Conservation (phyloP, 1,139 yeast species). For the Kluyveromyces marxianus region DNA sequence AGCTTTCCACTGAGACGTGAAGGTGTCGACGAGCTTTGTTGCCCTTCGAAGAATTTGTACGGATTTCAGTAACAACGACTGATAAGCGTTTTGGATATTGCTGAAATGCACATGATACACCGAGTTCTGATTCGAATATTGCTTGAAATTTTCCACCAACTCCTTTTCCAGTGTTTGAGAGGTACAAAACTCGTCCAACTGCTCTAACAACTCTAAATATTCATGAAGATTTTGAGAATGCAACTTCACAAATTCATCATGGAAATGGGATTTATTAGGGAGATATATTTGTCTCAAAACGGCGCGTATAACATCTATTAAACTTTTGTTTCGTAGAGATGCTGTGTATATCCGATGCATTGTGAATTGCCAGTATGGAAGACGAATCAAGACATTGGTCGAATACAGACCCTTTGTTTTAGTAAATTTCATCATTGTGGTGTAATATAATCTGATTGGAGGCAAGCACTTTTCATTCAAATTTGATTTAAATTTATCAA, state of each 20-base stretch:
- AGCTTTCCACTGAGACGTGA: conserved; percentile 22
- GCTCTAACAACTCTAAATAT: conserved; percentile 16
- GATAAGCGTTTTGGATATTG: conserved; percentile 14
- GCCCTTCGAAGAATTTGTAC: conserved; percentile 13
- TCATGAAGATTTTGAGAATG: conserved; percentile 21
- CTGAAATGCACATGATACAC: conserved; percentile 14
- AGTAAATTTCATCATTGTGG: conserved; percentile 19
- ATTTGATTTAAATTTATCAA: conserved; percentile 18
- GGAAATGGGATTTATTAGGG: conserved; percentile 19
- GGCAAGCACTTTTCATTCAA: conserved; percentile 20
- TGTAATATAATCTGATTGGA: conserved; percentile 16
- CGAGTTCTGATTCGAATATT: conserved; percentile 13
- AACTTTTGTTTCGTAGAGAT: conserved; percentile 16
- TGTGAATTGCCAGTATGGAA: conserved; percentile 36
- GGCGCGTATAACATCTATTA: conserved; percentile 17
- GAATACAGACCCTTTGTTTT: conserved; percentile 8
- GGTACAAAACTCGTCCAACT: conserved; percentile 12
- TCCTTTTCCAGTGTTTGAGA: conserved; percentile 7
- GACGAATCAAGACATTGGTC: conserved; percentile 9
- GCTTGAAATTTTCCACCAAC: conserved; percentile 8
- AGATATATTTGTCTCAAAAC: conserved; percentile 22
- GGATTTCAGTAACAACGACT: conserved; percentile 11
- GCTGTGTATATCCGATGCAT: conserved; percentile 43
- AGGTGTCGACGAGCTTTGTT: conserved; percentile 12
- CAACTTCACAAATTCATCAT: conserved; percentile 16